Conservation (phyloP, 2,329 filamentous ascomycete species). For the Domatiomyces catenatus region DNA sequence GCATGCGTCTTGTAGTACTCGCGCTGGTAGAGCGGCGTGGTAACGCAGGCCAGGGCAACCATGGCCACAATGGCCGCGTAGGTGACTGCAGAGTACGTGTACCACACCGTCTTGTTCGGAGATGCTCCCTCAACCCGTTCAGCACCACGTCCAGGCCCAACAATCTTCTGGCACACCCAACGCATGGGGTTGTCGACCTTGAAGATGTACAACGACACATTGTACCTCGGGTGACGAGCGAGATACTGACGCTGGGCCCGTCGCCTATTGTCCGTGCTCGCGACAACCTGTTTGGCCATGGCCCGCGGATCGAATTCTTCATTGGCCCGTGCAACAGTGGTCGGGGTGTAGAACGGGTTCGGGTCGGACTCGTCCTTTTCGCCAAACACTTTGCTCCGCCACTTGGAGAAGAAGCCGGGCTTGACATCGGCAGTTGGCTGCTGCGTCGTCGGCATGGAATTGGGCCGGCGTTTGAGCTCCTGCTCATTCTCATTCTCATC, state of each 20-base stretch:
- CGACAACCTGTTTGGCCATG: constrained; percentile 82
- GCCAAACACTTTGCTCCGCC: constrained; percentile 46
- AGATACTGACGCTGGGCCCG: constrained; percentile 85
- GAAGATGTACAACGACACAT: constrained; percentile 82
- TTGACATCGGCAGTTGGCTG: constrained; percentile 29
- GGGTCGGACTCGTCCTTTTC: constrained; percentile 54
- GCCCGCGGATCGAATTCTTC: constrained; percentile 69
- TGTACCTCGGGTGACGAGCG: constrained; percentile 73
- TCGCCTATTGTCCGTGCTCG: constrained; percentile 66
- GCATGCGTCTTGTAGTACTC: constrained; percentile 54
- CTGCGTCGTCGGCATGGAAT: constrained; percentile 20
- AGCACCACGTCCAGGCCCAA: constrained; percentile 74
- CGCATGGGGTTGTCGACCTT: constrained; percentile 61
- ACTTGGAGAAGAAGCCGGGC: constrained; percentile 42
- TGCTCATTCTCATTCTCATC: constrained; percentile 47
- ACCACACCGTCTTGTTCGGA: constrained; percentile 82
- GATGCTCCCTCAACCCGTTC: constrained; percentile 80
- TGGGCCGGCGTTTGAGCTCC: constrained; percentile 13
- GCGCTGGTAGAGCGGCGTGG: constrained; percentile 85
- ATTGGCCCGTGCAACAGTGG: constrained; percentile 54
- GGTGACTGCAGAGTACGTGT: constrained; percentile 80
- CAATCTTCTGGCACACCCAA: constrained; percentile 70
- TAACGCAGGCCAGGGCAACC: constrained; percentile 91
- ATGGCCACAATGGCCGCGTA: constrained; percentile 91
- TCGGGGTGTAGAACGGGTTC: constrained; percentile 86